Evolutionary conservation across 129 eudicot genomes (phyloP), one percentile per base, ranked within the genome.

Genomic region (Chrysanthemum seticuspe): DNA sequence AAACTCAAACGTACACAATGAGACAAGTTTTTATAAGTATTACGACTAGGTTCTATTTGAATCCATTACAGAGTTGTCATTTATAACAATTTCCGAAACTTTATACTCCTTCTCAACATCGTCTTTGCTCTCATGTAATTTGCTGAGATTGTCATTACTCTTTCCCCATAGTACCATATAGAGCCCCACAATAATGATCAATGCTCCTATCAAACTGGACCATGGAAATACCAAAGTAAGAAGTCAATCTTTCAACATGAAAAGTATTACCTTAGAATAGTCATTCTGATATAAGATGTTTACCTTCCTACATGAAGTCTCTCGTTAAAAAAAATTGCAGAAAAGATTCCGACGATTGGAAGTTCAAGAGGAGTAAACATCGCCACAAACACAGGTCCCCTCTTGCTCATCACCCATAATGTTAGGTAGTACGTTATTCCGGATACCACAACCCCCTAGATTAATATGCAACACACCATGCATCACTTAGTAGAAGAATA

Each of bases 111-210:
- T 40, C 47, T 40, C 47, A 40, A 40, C 47, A 40, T 40, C 47
- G 47, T 40, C 47, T 40, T 40, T 40, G 47, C 10, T 40, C 47
- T 40, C 47, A 40, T 40, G 47, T 40, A 40, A 40, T 40, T 40
- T 40, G 10, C 47, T 8, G 10, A 40, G 25, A 55, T 50, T 44
- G 50, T 77, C 76, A 1, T 29, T 55, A 61, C 67, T 78, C 55
- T 72, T 64, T 40, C 82, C 77, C 82, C 82, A 78, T 8, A 78
- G 68, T 55, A 78, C 77, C 16, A 77, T 70, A 19, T 78, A 78
- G 25, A 78, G 82, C n/a, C 82, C 82, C 8, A 78, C 27, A 52
- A 78, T 45, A 6, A 78, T 70, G 51, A 78, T 31, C 21, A 78
- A 7, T 0, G 82, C 82, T 72, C 82, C 82, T 64, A 45, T 63